Evolutionary conservation across 2,329 filamentous ascomycete genomes (phyloP), one percentile per base, ranked within the genome.

Genomic region (Fusarium fracticaudum): DNA sequence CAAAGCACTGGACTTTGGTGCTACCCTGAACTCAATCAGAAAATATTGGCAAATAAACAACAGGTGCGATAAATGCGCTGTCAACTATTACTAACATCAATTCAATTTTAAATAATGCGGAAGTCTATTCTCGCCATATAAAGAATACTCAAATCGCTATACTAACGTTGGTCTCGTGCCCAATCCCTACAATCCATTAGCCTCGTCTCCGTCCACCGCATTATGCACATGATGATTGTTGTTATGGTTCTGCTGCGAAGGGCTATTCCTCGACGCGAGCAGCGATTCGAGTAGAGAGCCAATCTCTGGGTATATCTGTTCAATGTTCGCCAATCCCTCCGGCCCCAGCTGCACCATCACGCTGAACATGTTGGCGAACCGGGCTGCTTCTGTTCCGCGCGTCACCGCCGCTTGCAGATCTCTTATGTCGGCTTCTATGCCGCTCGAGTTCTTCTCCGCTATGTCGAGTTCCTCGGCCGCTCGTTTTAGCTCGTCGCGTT

Each of bases 291-390:
- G 67, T 51, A 79, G 58, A 26, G 77, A 77, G 40, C 76, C 77
- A 63, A 79, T 79, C 74, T 79, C 77, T 33, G 77, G 77, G 75
- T 79, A 79, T 77, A 79, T 78, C 43, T 75, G 70, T 72, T 79
- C 77, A 61, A 79, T 77, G 51, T 67, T 77, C 37, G 74, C 76
- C 44, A 79, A 47, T 20, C 77, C 77, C 48, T 74, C 74, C 8
- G 77, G 77, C 10, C 77, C 77, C 35, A 79, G 41, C 58, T 76
- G 77, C 54, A 79, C 77, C 67, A 79, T 71, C 8, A 77, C 69
- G 63, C 77, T 69, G 57, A 79, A 78, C 76, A 79, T 77, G 63
- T 72, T 68, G 50, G 77, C 74, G 53, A 78, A 65, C 40, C 77
- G 64, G 31, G 73, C 65, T 54, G 77, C 77, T 63, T 79, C 77